These are phyloP conservation scores for slime mould (Dictyostelium discoideum) DNA, from an alignment of 78 protist genomes.

Conservation along the genomic window DNA sequence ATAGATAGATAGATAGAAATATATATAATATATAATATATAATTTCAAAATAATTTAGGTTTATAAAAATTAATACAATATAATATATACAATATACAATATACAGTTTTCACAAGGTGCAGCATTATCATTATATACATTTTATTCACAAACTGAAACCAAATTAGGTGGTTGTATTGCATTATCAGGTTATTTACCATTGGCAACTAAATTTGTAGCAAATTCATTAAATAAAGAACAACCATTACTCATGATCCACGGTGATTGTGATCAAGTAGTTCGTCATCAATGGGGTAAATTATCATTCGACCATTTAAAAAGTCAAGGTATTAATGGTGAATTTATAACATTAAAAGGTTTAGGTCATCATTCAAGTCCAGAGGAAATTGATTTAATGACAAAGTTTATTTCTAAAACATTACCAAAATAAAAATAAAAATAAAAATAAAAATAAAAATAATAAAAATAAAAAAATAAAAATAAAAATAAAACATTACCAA, in stretches of 20 bases:
- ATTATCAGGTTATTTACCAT: constrained; percentile 51
- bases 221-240: background rate
- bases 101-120: constrained; percentile 59
- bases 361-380: constrained; percentile 33
- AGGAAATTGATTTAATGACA: constrained; percentile 22
- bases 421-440: constrained; percentile 15
- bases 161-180: constrained; percentile 58
- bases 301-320: background rate
- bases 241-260: constrained; percentile 49
- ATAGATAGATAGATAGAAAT: no score
- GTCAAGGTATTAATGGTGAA: constrained; percentile 23
- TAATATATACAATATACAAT: background rate
- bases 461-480: no score
- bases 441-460: background rate
- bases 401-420: constrained; percentile 6
- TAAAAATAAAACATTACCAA: no score
- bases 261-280: constrained; percentile 50
- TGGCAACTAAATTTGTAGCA: background rate
- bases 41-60: no score
- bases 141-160: constrained; percentile 1
- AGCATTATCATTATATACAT: constrained; percentile 72
- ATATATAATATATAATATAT: no score
- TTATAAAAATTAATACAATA: no score
- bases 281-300: constrained; percentile 37
- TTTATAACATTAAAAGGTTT: background rate